A percentile compares a stretch with the other conserved stretches of the same genome.
These are phyloP conservation scores for Caulochytrium protostelioides DNA, from an alignment of 371 early-diverging fungal species.

Conservation along the genomic window DNA sequence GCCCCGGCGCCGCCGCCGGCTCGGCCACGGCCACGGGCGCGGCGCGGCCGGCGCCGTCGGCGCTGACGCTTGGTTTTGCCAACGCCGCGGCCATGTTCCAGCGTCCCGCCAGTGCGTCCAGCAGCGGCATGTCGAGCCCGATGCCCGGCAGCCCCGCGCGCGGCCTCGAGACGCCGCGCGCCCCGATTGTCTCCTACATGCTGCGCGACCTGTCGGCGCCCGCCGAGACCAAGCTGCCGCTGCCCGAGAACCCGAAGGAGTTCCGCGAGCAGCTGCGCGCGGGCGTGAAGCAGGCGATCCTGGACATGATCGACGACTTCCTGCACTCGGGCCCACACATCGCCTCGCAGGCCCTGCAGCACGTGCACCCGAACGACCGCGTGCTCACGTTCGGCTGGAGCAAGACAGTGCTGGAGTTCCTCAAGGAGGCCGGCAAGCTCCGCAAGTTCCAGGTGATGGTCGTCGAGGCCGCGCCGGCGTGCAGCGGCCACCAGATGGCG, in stretches of 20 bases:
- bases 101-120: constrained; percentile 2
- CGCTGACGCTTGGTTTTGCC: not conserved
- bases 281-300: constrained; percentile 53
- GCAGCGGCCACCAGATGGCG: constrained; percentile 70
- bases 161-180: constrained; percentile 6
- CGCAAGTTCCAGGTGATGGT: constrained; percentile 83
- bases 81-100: no score
- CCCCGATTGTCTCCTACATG: constrained; percentile 35
- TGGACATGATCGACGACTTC: constrained; percentile 64
- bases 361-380: constrained; percentile 84
- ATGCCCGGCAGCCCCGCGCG: constrained; percentile 7
- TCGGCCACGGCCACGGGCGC: not conserved
- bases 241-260: constrained; percentile 4
- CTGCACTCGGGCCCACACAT: constrained; percentile 46
- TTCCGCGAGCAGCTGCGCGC: constrained; percentile 28
- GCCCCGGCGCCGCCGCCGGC: not conserved
- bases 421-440: constrained; percentile 60
- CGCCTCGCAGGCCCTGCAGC: constrained; percentile 53
- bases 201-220: constrained; percentile 22
- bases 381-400: constrained; percentile 83
- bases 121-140: constrained; percentile 10
- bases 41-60: not conserved
- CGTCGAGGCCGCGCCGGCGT: constrained; percentile 72
- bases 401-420: constrained; percentile 60
- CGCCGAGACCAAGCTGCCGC: no score